Percentiles rank a stretch among this genome's conserved stretches.
phyloP scores from a whole-genome alignment of 1,284 basidiomycete genomes.

The Puccinia novopanici region DNA sequence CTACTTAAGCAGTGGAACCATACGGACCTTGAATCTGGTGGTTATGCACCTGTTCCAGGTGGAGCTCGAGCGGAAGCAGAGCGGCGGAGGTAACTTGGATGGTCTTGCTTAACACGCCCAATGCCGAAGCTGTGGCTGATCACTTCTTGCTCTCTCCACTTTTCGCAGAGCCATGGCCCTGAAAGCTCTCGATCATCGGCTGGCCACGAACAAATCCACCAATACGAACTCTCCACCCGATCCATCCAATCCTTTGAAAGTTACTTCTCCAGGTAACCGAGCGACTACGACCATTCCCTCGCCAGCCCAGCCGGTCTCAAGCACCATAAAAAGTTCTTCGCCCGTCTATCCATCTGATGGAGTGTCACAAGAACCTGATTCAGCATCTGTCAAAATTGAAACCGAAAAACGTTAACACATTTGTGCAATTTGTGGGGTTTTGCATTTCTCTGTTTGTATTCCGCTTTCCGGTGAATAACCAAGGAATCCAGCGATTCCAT shows the following conservation, averaged over 20 bases:
- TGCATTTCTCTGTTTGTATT: not conserved
- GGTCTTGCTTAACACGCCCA: not conserved
- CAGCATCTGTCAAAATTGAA: not conserved
- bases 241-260: slow-evolving; percentile 12
- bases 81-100: slow-evolving; percentile 68
- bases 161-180: slow-evolving; percentile 78
- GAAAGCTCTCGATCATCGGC: slow-evolving; percentile 88
- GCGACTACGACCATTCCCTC: slow-evolving; percentile 4
- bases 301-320: slow-evolving; percentile 1
- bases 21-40: slow-evolving; percentile 68
- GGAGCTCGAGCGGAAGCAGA: slow-evolving; percentile 93
- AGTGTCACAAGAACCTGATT: slow-evolving; percentile 8
- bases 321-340: not conserved
- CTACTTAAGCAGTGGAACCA: slow-evolving; percentile 77
- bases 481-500: not conserved
- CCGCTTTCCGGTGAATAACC: not conserved
- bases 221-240: slow-evolving; percentile 34
- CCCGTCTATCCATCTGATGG: not conserved
- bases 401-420: slow-evolving; percentile 21
- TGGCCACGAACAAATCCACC: slow-evolving; percentile 64
- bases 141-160: not conserved
- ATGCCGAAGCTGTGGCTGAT: not conserved
- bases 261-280: slow-evolving; percentile 21
- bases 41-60: slow-evolving; percentile 75
- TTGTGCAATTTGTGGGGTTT: not conserved